Evolutionary conservation across 1,139 yeast genomes (phyloP).

Genomic region (Yarrowia galli): DNA sequence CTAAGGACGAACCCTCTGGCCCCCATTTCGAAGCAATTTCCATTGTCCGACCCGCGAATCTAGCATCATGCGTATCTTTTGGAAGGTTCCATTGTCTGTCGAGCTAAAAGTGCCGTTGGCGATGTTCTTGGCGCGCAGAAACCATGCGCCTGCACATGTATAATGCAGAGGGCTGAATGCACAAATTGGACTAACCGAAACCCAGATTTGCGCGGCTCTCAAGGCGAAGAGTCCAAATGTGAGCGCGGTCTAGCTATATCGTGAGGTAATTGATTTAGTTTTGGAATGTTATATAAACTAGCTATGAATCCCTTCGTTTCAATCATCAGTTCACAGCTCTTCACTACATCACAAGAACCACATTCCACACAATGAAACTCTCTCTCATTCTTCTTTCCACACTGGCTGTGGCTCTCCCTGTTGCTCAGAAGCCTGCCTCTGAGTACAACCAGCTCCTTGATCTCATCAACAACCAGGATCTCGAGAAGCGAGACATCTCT

Average conservation of each 20-base stretch:
- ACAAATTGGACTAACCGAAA: not conserved
- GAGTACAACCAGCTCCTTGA: constrained; percentile 27
- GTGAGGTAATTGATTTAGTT: not conserved
- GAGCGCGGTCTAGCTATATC: not conserved
- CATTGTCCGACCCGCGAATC: constrained; percentile 1
- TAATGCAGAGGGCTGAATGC: not conserved
- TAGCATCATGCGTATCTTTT: not conserved
- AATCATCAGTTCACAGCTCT: constrained; percentile 9
- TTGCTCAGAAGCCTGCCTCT: not conserved
- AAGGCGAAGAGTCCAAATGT: not conserved
- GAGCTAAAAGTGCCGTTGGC: not conserved
- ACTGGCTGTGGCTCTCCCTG: constrained; percentile 14
- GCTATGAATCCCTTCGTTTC: not conserved
- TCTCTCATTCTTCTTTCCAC: constrained; percentile 1
- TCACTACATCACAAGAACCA: not conserved
- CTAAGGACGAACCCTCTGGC: not conserved
- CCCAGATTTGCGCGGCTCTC: not conserved
- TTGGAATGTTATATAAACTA: not conserved
- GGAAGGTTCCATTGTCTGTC: not conserved
- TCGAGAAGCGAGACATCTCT: constrained; percentile 8
- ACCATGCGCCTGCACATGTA: not conserved
- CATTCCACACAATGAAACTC: constrained; percentile 1
- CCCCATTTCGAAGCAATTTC: not conserved
- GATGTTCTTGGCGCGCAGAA: constrained; percentile 5
- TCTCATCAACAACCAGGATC: constrained; percentile 12